Base-by-base conservation (phyloP, 331 rosid genomes). In the Pyracantha coccinea region DNA sequence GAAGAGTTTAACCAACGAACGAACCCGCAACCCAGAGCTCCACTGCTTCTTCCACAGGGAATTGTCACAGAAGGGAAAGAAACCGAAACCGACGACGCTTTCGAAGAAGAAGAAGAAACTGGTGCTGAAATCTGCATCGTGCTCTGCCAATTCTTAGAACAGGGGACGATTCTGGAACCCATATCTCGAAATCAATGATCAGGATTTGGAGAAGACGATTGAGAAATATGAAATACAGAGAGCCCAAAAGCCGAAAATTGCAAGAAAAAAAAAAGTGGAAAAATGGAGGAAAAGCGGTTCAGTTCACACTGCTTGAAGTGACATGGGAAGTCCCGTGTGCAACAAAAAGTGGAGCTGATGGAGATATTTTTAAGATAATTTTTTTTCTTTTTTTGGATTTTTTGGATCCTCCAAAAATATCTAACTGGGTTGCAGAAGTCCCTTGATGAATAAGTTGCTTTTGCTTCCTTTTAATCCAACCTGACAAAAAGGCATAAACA, bases 121-220 rank as follows among this genome's bases (percentile, higher is more conserved):
- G 81, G 77, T 57, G 73, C 71, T 20, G 54, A 63, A 20, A 83
- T 50, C 28, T 50, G 68, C 4, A 71, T 12, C 6, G 5, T 35
- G 68, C 50, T 60, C 53, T 77, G 82, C 82, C 81, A 71, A 66
- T 58, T 76, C 69, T 76, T 83, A 24, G 79, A 71, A 74, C 81
- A 61, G 24, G 80, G 75, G 65, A 69, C 79, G 44, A 85, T 66
- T 70, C 85, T 68, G 74, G 81, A 81, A 8, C 65, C 88, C 93
- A 90, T 90, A 20, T 59, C 72, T 29, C n/a, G 41, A 77, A 27
- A 32, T 66, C 75, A 53, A 41, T 29, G 54, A 16, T 27, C 28
- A 79, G 29, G 33, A 14, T 13, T 60, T 13, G 9, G 28, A 14
- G 11, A 13, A 60, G 41, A 29, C 32, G 53, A 23, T 32, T 23